phyloP scores from a whole-genome alignment of 176 grass and related monocot genomes.

The Oryza longistaminata region DNA sequence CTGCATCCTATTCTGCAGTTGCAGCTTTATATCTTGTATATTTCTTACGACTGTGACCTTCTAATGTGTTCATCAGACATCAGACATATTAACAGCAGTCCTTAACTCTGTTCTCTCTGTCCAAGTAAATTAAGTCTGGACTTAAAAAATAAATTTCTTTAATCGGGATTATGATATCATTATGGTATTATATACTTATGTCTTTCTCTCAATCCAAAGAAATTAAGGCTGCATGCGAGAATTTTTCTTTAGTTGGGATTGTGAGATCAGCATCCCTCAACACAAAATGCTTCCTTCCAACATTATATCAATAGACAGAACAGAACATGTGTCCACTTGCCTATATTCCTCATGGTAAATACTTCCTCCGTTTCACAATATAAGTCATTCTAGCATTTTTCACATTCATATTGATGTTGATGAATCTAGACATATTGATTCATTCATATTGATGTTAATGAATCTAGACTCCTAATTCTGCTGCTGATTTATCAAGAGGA shows the following conservation, averaged over 20 bases:
- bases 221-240: background rate
- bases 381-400: too few relatives aligned
- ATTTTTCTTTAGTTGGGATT: constrained; percentile 20
- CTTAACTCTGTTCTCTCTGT: constrained; percentile 3
- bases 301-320: background rate
- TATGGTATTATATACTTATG: too few relatives aligned
- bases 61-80: background rate
- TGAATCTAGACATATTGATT: too few relatives aligned
- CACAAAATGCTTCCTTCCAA: background rate
- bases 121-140: constrained; percentile 14
- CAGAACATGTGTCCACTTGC: background rate
- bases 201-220: too few relatives aligned
- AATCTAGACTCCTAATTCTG: too few relatives aligned
- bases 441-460: too few relatives aligned
- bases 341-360: constrained; percentile 18
- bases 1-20: background rate
- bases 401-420: too few relatives aligned
- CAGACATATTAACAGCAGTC: background rate
- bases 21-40: constrained; percentile 2
- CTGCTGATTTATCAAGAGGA: too few relatives aligned
- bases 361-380: too few relatives aligned
- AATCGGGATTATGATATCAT: too few relatives aligned
- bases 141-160: constrained; percentile 30
- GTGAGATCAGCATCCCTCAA: background rate
- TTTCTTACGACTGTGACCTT: background rate